Conservation (phyloP, 495 filamentous ascomycete genomes). For the Rhizodiscina lignyota region DNA sequence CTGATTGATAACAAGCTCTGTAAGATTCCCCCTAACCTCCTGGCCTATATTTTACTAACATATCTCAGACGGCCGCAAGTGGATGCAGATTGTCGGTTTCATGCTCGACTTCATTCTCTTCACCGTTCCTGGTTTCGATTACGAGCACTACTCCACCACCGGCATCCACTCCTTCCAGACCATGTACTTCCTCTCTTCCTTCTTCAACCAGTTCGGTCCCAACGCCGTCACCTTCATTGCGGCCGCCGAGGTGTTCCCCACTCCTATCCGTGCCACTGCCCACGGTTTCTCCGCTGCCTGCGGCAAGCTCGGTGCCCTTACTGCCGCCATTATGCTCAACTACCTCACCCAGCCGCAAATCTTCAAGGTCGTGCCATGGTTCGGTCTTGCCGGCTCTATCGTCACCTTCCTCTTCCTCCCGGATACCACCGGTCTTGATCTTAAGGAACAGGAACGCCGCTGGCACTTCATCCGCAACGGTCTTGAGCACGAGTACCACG, state of each 20-base stretch:
- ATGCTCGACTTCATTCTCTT: slow-evolving; percentile 75
- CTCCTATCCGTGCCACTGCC: slow-evolving; percentile 73
- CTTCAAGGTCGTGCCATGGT: slow-evolving; percentile 85
- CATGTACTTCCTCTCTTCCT: slow-evolving; percentile 83
- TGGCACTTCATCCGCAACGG: slow-evolving; percentile 66
- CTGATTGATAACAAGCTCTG: slow-evolving; percentile 79
- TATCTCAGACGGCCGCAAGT: slow-evolving; percentile 56
- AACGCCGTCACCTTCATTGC: slow-evolving; percentile 87
- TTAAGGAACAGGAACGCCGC: slow-evolving; percentile 86
- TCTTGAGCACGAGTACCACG: slow-evolving; percentile 65
- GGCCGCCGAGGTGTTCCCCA: slow-evolving; percentile 81
- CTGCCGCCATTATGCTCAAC: slow-evolving; percentile 73
- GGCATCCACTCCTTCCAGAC: slow-evolving; percentile 71
- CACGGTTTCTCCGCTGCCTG: slow-evolving; percentile 77
- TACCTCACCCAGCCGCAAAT: slow-evolving; percentile 64
- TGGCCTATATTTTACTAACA: too few relatives aligned
- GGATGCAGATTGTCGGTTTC: slow-evolving; percentile 86
- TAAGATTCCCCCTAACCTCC: not conserved
- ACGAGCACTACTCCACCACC: slow-evolving; percentile 48
- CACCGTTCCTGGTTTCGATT: slow-evolving; percentile 69
- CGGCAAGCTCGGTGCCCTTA: slow-evolving; percentile 70
- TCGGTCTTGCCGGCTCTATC: slow-evolving; percentile 65
- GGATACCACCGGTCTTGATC: slow-evolving; percentile 80
- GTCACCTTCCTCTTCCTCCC: slow-evolving; percentile 69
- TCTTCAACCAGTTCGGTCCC: slow-evolving; percentile 95